Evolutionary conservation across 768 basidiomycete species (phyloP), one percentile per base, ranked within the genome.

Genomic region (Chalciporus pseudorubinellus): DNA sequence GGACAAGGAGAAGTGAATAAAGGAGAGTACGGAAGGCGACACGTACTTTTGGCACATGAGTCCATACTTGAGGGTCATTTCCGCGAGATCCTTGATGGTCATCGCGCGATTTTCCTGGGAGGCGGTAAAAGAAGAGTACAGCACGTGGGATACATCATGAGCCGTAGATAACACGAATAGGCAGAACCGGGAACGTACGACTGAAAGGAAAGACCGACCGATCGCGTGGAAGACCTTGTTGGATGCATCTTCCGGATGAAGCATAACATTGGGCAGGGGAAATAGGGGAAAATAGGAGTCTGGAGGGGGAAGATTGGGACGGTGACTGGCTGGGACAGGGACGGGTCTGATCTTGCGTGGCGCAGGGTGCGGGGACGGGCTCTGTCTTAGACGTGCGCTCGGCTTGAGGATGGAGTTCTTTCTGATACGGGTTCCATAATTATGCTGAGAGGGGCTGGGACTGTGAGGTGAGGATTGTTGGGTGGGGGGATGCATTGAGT

Each of bases 61-160:
- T 45, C 88, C 88, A 60, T 75, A 79, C 55, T 72, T 73, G 56
- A 83, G 75, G 33, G 82, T 77, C 72, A 83, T 80, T 59, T 89
- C 85, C 28, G 89, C 83, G 48, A 91, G 81, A 72, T 91, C 88
- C 67, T 90, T 91, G 72, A 90, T 85, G 38, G 88, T 90, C 83
- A 89, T 87, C 42, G 88, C 88, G 44, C 86, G 82, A 69, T 91
- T 91, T 62, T 85, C 81, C 86, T 89, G 50, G 19, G 38, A 11
- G 34, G 53, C 22, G 33, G 38, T 12, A 20, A 28, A 40, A 46
- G 54, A 44, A 58, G 51, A 49, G 45, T 60, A 57, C 34, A 46
- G 18, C 52, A 58, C 46, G 62, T 56, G 61, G 50, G 43, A 36
- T 55, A 46, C 50, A 53, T n/a, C 44, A 59, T 51, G 53, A 53